Evolutionary conservation across 345 rosid species (phyloP).

Genomic region (Linum tenue): DNA sequence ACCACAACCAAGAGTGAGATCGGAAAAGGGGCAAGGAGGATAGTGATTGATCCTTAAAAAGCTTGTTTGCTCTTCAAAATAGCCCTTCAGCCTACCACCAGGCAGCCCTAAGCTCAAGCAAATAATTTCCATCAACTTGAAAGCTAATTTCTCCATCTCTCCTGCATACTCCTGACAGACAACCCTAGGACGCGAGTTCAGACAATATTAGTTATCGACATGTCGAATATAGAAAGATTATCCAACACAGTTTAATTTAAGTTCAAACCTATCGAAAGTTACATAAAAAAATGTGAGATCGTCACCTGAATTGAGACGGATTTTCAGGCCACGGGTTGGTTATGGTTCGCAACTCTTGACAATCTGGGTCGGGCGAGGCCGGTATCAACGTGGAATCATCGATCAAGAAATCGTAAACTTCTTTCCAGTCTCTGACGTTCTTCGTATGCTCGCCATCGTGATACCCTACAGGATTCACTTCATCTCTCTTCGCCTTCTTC

Average conservation of each 20-base stretch:
- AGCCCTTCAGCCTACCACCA: constrained; percentile 15
- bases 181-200: background rate
- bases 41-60: constrained; percentile 5
- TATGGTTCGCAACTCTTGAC: constrained; percentile 14
- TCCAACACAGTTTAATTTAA: background rate
- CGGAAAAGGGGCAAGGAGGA: background rate
- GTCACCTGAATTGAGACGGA: constrained; percentile 21
- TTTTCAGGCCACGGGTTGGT: constrained; percentile 22
- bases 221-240: background rate
- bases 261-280: background rate
- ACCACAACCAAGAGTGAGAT: background rate
- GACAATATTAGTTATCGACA: background rate
- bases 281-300: background rate
- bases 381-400: constrained; percentile 15
- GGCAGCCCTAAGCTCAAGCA: constrained; percentile 31
- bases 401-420: constrained; percentile 29
- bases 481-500: constrained; percentile 27
- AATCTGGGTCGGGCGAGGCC: constrained; percentile 18
- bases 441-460: constrained; percentile 36
- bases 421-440: constrained; percentile 53
- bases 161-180: constrained; percentile 23
- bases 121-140: constrained; percentile 23
- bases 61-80: constrained; percentile 20
- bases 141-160: constrained; percentile 19
- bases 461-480: constrained; percentile 23